Base-by-base conservation (phyloP, 805 yeast species). In the Metschnikowia gruessii region DNA sequence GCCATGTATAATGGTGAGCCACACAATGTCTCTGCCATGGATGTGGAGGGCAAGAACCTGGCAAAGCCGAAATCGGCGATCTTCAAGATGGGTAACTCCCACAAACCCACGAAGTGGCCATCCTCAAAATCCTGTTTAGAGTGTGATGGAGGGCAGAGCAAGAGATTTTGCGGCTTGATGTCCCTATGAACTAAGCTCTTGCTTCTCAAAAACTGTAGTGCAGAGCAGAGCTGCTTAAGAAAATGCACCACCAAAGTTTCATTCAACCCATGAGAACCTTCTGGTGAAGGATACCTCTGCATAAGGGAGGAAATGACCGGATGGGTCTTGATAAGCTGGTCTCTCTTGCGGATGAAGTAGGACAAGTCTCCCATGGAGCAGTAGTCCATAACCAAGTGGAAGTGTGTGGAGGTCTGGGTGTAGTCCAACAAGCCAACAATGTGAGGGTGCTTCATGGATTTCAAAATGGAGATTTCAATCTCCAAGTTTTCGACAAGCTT, bases 1-100 rank as follows among this genome's bases (percentile, higher is more conserved):
- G 99, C 99, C 99, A 94, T 94, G 67, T 94, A 94, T 37, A 94
- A 76, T 3, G 99, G 99, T 10, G 96, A 88, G 1, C 99, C 99
- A 74, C 99, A 94, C 55, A 94, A 72, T 1, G 99, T 94, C 63
- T 94, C 99, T 1, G 98, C 98, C 80, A 94, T 75, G 1, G 96
- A 84, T 1, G 97, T 86, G 41, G 87, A 82, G 6, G 99, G 99
- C 58, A 94, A 74, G 61, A 91, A 87, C 51, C 98, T 76, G 4
- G 99, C 99, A 70, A 94, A 94, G 1, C 99, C 99, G 67, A 94
- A 94, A 69, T 94, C 99, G 11, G 99, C 99, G 50, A 94, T 83
- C 65, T 92, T 92, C 52, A 94, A 74, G 9, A 91, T 78, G 1
- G 99, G 99, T 51, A 94, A 72, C 56, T 88, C 95, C 82, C 92